Evolutionary conservation across 306 rosid species (phyloP).

Genomic region (Gynostemma pentaphyllum): DNA sequence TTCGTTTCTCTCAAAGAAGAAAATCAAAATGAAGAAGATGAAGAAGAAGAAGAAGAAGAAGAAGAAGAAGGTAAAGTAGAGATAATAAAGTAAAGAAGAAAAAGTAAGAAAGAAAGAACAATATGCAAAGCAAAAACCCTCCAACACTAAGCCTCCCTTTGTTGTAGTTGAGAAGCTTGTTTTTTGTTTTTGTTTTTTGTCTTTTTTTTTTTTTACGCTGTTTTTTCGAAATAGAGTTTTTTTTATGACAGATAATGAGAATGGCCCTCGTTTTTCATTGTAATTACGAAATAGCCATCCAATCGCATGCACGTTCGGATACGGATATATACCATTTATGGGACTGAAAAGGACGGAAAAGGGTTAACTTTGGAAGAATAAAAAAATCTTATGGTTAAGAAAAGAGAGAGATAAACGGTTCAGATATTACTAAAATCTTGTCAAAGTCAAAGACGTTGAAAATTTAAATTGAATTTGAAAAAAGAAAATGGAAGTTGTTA

Average conservation of each 20-base stretch:
- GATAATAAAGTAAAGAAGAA: conserved; percentile 40
- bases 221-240: not conserved
- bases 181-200: not conserved
- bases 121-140: conserved; percentile 34
- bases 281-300: conserved; percentile 18
- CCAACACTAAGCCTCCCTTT: conserved; percentile 18
- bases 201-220: not conserved
- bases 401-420: too few species aligned
- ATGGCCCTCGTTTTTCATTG: conserved; percentile 9
- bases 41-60: conserved; percentile 29
- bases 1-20: not conserved
- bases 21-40: conserved; percentile 18
- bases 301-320: not conserved
- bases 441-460: too few species aligned
- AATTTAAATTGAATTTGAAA: too few species aligned
- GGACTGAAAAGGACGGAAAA: too few species aligned
- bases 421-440: too few species aligned
- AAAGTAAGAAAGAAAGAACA: conserved; percentile 26
- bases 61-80: conserved; percentile 46
- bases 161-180: conserved; percentile 21
- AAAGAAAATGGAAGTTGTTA: too few species aligned
- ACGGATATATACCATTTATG: not conserved
- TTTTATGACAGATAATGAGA: not conserved
- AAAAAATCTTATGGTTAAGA: too few species aligned
- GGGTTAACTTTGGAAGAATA: too few species aligned